Conservation (phyloP, 768 basidiomycete genomes). For the Phylloporus rhodoxanthus region DNA sequence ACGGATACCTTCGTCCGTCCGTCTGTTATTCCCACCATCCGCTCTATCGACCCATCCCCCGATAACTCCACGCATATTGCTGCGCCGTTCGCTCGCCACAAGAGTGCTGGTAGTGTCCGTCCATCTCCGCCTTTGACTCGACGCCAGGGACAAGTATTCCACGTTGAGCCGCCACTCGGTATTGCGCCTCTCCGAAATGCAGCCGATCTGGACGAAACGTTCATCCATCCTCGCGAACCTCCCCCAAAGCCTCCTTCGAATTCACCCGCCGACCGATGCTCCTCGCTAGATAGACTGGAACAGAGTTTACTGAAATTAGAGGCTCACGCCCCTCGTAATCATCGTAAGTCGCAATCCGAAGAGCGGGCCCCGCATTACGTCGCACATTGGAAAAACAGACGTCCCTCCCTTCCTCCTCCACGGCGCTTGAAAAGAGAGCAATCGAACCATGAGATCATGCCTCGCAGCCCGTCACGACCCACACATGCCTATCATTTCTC, state of each 20-base stretch:
- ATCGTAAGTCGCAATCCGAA: conserved; percentile 19
- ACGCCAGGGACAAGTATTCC: conserved; percentile 27
- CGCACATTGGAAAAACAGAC: conserved; percentile 5
- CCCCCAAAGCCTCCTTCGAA: conserved; percentile 18
- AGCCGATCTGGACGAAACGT: conserved; percentile 10
- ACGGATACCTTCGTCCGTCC: neutral
- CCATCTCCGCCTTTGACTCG: conserved; percentile 7
- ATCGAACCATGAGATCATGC: conserved; percentile 2
- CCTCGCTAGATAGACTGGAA: conserved; percentile 31
- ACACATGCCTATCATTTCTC: conserved; percentile 4
- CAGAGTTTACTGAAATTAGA: conserved; percentile 31
- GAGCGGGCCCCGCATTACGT: conserved; percentile 2
- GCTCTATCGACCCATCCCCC: neutral
- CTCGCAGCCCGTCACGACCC: neutral
- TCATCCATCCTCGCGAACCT: conserved; percentile 13
- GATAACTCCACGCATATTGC: neutral
- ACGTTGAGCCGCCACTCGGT: conserved; percentile 4
- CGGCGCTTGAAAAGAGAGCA: conserved; percentile 11
- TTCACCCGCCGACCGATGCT: conserved; percentile 17
- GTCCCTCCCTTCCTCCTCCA: conserved; percentile 20
- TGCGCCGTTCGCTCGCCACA: conserved; percentile 10
- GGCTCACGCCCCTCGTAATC: conserved; percentile 24
- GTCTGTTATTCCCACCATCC: neutral
- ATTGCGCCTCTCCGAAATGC: neutral
- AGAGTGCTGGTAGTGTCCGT: conserved; percentile 1